phyloP scores from a whole-genome alignment of 1,139 yeast species.

The Geotrichum aggregatum region DNA sequence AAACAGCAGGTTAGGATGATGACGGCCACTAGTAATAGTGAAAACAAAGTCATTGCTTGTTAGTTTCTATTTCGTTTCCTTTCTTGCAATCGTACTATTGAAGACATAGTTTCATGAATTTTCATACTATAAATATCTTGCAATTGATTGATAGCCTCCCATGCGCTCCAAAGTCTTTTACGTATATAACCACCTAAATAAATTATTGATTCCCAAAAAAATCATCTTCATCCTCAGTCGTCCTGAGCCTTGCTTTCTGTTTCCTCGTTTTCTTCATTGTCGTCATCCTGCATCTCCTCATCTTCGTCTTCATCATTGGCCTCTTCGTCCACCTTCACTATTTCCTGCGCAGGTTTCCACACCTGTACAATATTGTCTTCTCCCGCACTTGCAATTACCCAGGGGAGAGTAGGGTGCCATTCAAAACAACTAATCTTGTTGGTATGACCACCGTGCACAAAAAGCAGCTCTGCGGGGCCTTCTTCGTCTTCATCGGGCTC shows the following conservation, averaged over 20 bases:
- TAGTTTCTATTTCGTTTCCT: neutral
- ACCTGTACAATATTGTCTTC: conserved; percentile 85
- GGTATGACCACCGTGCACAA: conserved; percentile 89
- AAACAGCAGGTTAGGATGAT: conserved; percentile 21
- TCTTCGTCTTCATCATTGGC: conserved; percentile 41
- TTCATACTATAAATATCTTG: neutral
- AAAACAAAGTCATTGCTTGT: conserved; percentile 16
- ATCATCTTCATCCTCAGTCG: neutral
- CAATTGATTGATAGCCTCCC: neutral
- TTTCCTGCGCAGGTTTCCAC: conserved; percentile 53
- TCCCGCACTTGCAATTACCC: conserved; percentile 76
- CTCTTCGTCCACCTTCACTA: conserved; percentile 38
- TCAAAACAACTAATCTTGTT: conserved; percentile 78
- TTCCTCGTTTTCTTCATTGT: conserved; percentile 10
- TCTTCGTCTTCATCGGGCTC: conserved; percentile 34
- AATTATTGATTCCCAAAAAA: neutral
- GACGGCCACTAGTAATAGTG: conserved; percentile 11
- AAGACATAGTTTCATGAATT: neutral
- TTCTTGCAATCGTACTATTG: too few species aligned
- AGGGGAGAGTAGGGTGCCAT: conserved; percentile 79
- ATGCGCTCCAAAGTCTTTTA: neutral
- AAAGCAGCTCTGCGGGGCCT: conserved; percentile 46
- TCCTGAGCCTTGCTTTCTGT: conserved; percentile 1
- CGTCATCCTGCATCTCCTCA: conserved; percentile 28
- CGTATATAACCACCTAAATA: too few species aligned